Conservation (phyloP, 768 basidiomycete species). For the Termitomyces sp. region DNA sequence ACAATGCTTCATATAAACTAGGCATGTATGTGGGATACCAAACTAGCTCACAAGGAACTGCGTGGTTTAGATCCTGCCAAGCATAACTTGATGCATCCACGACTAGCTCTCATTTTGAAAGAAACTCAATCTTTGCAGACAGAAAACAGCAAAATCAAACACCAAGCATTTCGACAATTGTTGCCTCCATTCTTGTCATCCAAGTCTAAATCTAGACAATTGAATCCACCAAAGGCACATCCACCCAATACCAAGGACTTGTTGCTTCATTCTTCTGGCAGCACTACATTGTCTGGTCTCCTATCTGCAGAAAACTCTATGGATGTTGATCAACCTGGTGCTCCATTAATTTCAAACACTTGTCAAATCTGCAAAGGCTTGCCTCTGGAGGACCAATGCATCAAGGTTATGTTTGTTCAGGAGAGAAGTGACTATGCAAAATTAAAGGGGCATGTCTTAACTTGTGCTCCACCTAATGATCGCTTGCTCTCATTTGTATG, state of each 20-base stretch:
- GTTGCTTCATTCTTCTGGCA: too few relatives aligned
- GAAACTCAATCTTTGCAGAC: not conserved
- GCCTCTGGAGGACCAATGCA: not conserved
- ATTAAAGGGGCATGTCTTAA: too few relatives aligned
- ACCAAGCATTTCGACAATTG: not conserved
- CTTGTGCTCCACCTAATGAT: slow-evolving; percentile 5
- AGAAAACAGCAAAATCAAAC: not conserved
- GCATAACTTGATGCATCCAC: not conserved
- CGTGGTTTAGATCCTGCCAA: not conserved
- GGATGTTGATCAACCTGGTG: too few relatives aligned
- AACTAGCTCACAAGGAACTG: not conserved
- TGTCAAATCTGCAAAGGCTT: not conserved
- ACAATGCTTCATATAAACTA: not conserved
- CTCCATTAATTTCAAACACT: not conserved
- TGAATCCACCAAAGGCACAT: too few relatives aligned
- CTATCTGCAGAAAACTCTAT: not conserved
- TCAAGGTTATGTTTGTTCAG: not conserved
- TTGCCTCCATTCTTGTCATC: not conserved
- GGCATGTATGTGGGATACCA: not conserved
- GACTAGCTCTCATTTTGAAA: not conserved
- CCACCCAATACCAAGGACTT: too few relatives aligned
- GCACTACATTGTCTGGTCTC: too few relatives aligned
- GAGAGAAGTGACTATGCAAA: not conserved
- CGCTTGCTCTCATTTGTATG: not conserved
- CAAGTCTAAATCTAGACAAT: not conserved